Conservation (phyloP, 202 grass and related monocot species). For the Musa balbisiana region DNA sequence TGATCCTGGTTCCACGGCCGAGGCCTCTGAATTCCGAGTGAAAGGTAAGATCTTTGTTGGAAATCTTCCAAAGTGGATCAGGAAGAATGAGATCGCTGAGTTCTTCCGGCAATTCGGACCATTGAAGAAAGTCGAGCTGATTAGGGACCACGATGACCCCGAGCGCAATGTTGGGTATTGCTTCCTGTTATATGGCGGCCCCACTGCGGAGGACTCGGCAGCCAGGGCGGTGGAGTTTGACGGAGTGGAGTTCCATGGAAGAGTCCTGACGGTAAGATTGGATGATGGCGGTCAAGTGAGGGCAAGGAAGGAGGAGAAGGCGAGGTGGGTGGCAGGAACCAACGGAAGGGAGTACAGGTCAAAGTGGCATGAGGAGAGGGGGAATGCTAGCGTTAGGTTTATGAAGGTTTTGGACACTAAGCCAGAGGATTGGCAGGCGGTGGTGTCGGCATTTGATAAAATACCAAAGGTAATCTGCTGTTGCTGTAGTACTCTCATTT, state of each 20-base stretch:
- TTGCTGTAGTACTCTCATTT: not conserved
- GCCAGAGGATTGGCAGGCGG: slow-evolving; percentile 81
- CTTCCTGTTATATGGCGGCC: slow-evolving; percentile 68
- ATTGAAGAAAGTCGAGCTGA: slow-evolving; percentile 70
- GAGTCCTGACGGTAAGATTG: slow-evolving; percentile 63
- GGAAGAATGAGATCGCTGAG: slow-evolving; percentile 58
- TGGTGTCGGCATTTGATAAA: slow-evolving; percentile 81
- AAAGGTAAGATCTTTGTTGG: slow-evolving; percentile 85
- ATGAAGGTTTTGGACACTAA: slow-evolving; percentile 54
- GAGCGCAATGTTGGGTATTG: slow-evolving; percentile 84
- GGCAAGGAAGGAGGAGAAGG: slow-evolving; percentile 61
- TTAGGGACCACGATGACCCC: slow-evolving; percentile 57
- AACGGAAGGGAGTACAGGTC: slow-evolving; percentile 38
- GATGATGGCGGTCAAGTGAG: slow-evolving; percentile 71
- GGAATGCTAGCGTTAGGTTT: slow-evolving; percentile 53
- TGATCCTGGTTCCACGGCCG: not conserved
- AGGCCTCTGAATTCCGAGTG: slow-evolving; percentile 33
- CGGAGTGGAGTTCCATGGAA: slow-evolving; percentile 73
- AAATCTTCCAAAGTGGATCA: slow-evolving; percentile 61
- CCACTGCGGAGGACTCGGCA: slow-evolving; percentile 44
- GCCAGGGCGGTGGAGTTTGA: slow-evolving; percentile 62
- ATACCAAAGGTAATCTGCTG: slow-evolving; percentile 53
- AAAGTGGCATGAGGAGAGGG: slow-evolving; percentile 73
- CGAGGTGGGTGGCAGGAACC: slow-evolving; percentile 46
- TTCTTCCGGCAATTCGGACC: slow-evolving; percentile 94